Evolutionary conservation across 306 rosid species (phyloP).

Genomic region (Glycyrrhiza uralensis): DNA sequence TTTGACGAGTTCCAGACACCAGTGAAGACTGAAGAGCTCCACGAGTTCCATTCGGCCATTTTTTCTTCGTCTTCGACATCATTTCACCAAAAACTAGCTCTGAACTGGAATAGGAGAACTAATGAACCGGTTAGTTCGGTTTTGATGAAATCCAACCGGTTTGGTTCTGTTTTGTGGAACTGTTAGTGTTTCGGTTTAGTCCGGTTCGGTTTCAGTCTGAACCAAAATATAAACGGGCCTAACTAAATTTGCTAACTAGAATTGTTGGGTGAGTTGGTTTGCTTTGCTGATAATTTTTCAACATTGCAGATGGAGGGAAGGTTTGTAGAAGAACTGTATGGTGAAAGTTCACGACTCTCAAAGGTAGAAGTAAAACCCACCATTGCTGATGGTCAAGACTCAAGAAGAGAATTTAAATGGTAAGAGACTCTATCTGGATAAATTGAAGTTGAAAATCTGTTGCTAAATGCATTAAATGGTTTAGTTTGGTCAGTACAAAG

Average conservation of each 20-base stretch:
- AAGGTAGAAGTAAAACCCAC: conserved; percentile 34
- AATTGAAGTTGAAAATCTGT: neutral
- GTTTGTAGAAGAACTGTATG: conserved; percentile 67
- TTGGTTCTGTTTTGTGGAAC: too few relatives aligned
- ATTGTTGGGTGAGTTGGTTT: neutral
- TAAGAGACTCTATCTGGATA: conserved; percentile 5
- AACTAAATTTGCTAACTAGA: neutral
- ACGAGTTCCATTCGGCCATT: too few relatives aligned
- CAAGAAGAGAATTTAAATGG: conserved; percentile 35
- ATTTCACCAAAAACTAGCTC: too few relatives aligned
- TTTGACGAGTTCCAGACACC: too few relatives aligned
- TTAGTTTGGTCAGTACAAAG: neutral
- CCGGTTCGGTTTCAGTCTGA: too few relatives aligned
- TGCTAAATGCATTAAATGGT: neutral
- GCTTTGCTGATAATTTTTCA: neutral
- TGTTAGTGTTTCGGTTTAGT: too few relatives aligned
- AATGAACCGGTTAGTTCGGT: too few relatives aligned
- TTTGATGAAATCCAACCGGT: too few relatives aligned
- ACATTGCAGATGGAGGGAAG: conserved; percentile 53
- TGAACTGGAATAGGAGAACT: too few relatives aligned
- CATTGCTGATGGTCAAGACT: conserved; percentile 19
- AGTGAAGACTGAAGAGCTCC: too few relatives aligned
- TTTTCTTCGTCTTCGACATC: too few relatives aligned
- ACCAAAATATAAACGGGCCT: too few relatives aligned
- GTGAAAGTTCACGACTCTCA: conserved; percentile 47